Base-by-base conservation (phyloP, 2,329 filamentous ascomycete species). In the Ophiocordyceps sinensis region DNA sequence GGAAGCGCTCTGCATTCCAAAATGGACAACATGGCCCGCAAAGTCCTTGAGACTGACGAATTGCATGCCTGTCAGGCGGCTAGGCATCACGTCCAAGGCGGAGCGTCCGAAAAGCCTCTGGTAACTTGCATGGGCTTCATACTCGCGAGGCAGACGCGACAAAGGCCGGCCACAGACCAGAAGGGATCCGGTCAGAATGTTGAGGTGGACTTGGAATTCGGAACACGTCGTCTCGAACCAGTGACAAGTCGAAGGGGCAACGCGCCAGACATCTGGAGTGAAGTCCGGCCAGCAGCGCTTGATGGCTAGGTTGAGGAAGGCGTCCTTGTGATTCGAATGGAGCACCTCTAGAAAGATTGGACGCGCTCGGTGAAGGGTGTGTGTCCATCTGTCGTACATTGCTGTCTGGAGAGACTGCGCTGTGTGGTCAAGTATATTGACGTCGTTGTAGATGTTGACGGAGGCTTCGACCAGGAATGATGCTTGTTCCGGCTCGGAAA, bases 81-180 rank as follows among this genome's bases (percentile, higher is more conserved):
- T 58, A 0, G 65, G 65, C 49, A 64, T 57, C 2, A 71, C 63
- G n/a, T 71, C 64, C 3, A 73, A 38, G 0, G 54, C 37, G 0
- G 55, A 51, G 9, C 48, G 42, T 1, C 64, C 61, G 49, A 23
- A 23, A 4, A 76, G 49, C 0, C 51, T 47, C 0, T 8, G 9
- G 46, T 70, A 76, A 2, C 54, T 54, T 0, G 49, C n/a, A 37
- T 70, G 56, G 0, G 13, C 10, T 29, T 64, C 54, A 41, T 71
- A 77, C 0, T 61, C 43, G 0, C 10, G 3, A 0, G 72, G 72
- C 0, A 76, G 57, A 3, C 65, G 60, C 8, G 62, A 52, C 0
- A 77, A 47, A 0, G 69, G 72, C 2, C 55, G 34, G 0, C 72
- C 71, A 42, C 75, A 60, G 0, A 78, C 63, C 0, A 75, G 58